Base-by-base conservation (phyloP, 2,329 filamentous ascomycete genomes). In the Metarhizium anisopliae region DNA sequence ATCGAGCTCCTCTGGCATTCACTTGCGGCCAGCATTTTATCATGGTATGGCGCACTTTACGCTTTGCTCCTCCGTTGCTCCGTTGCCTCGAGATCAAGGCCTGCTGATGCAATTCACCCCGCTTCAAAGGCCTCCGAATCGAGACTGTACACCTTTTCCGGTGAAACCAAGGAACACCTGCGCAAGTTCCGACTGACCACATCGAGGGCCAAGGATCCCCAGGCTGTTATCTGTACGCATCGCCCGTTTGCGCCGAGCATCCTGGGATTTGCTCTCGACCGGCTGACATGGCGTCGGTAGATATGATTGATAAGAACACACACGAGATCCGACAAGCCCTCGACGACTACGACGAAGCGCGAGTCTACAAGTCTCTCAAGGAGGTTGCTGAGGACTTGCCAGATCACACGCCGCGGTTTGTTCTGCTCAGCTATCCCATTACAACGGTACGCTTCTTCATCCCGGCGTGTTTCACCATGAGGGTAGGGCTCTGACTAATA, bases 131-230 rank as follows among this genome's bases (percentile, higher is more conserved):
- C 70, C 65, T 95, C 92, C 68, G 92, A 96, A 78, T 85, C 90
- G 59, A 82, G 91, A 64, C 81, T 97, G 60, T 97, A 96, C 76
- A 90, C 89, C 58, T 95, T 97, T 82, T 95, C 91, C 36, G 82
- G 85, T 61, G 90, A 94, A 74, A 96, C 90, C 50, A 94, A 87
- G 74, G 85, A 91, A 62, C 86, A 92, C 67, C 83, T 99, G 62
- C 88, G 90, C 72, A 97, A 96, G 74, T 99, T 99, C 76, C 89
- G 94, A 52, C 81, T 99, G 32, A 84, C 87, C 30, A 97, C 94
- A 2, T 96, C 92, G 38, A 80, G 94, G 61, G 85, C 90, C 53
- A 93, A 87, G 68, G 85, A 87, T 50, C 87, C 92, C 0, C 90
- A 96, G 76, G 94, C 92, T 59, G 85, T 95, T 59, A 95, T 99